These are phyloP conservation scores for Saccharomyces hybrid DNA, from an alignment of 1,139 yeast genomes.

Conservation along the genomic window DNA sequence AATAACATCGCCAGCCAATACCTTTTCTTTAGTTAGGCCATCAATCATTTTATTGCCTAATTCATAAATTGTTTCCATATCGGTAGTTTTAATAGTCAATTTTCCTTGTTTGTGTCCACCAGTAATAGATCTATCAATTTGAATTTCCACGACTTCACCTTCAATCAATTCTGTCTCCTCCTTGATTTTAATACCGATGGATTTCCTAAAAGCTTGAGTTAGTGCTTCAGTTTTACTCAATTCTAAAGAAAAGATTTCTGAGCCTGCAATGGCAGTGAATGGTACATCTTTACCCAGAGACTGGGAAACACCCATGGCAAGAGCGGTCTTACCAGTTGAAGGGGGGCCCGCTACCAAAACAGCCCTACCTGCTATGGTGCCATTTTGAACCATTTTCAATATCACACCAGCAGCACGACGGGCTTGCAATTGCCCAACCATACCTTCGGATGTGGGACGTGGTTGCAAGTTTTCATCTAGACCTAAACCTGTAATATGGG, in stretches of 20 bases:
- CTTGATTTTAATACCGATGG: slow-evolving; percentile 90
- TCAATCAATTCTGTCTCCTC: slow-evolving; percentile 97
- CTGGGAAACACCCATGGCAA: slow-evolving; percentile 95
- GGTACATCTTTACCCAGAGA: slow-evolving; percentile 87
- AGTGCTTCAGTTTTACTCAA: slow-evolving; percentile 91
- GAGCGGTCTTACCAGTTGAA: slow-evolving; percentile 96
- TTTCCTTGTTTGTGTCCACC: slow-evolving; percentile 99
- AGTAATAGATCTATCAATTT: slow-evolving; percentile 89
- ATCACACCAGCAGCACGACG: slow-evolving; percentile 95
- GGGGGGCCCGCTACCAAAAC: slow-evolving; percentile 97
- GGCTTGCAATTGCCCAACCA: slow-evolving; percentile 96
- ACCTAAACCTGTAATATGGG: slow-evolving; percentile 93
- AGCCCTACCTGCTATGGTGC: slow-evolving; percentile 95
- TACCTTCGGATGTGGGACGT: slow-evolving; percentile 72
- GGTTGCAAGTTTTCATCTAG: slow-evolving; percentile 87
- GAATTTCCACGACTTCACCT: slow-evolving; percentile 98
- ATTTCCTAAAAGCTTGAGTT: slow-evolving; percentile 91
- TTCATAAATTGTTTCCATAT: slow-evolving; percentile 98
- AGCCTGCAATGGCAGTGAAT: slow-evolving; percentile 89
- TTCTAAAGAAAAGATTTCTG: slow-evolving; percentile 87
- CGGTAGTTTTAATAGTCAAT: slow-evolving; percentile 93
- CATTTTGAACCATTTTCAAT: slow-evolving; percentile 85
- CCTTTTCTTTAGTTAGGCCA: slow-evolving; percentile 88
- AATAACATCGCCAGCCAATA: slow-evolving; percentile 94
- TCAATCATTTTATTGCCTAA: slow-evolving; percentile 97